Evolutionary conservation across 1,139 yeast species (phyloP).

Genomic region (Suhomyces panamericanus): DNA sequence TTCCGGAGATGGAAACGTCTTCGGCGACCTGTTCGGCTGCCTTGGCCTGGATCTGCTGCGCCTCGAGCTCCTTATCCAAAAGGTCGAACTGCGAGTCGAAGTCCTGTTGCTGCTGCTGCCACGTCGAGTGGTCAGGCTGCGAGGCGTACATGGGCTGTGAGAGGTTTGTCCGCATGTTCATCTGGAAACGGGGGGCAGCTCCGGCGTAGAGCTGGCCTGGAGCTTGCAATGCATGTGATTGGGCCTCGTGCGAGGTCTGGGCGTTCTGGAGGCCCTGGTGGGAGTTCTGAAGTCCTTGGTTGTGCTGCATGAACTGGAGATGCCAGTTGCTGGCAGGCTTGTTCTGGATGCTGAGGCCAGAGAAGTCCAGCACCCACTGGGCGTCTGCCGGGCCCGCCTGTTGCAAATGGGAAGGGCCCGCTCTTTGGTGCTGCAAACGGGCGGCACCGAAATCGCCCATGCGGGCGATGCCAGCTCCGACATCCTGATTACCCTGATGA

Average conservation of each 20-base stretch:
- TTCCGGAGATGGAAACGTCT: conserved; percentile 10
- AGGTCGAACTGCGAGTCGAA: conserved; percentile 40
- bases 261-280: conserved; percentile 5
- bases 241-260: neutral
- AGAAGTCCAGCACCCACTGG: conserved; percentile 11
- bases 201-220: neutral
- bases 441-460: conserved; percentile 14
- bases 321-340: conserved; percentile 11
- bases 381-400: neutral
- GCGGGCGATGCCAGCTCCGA: conserved; percentile 24
- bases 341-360: conserved; percentile 9
- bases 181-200: conserved; percentile 10
- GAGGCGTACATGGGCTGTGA: conserved; percentile 16
- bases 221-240: neutral
- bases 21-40: conserved; percentile 12
- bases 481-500: conserved; percentile 17
- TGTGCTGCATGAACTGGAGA: conserved; percentile 20
- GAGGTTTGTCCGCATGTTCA: conserved; percentile 23
- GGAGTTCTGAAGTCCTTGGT: conserved; percentile 9
- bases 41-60: conserved; percentile 10
- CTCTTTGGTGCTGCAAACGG: conserved; percentile 2
- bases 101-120: conserved; percentile 20
- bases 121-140: conserved; percentile 30
- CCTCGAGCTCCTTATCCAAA: conserved; percentile 35
- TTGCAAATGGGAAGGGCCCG: no score